Conservation (phyloP, 108 stramenopile species). For the Cyclotella baltica region DNA sequence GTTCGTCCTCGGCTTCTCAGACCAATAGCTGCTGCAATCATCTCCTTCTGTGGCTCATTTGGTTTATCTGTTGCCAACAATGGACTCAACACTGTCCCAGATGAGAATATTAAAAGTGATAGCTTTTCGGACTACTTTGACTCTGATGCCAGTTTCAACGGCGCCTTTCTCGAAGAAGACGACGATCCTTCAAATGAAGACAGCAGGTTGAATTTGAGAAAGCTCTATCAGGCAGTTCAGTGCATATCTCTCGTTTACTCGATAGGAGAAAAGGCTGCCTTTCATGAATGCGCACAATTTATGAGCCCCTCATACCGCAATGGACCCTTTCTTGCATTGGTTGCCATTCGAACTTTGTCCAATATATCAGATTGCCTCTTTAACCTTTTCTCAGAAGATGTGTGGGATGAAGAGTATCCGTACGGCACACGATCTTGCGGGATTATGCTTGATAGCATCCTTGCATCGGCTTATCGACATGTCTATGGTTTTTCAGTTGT, state of each 20-base stretch:
- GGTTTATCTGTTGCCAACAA: conserved; percentile 27
- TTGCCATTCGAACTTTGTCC: conserved; percentile 66
- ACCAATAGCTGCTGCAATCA: conserved; percentile 63
- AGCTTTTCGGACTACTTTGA: conserved; percentile 71
- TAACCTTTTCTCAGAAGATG: conserved; percentile 51
- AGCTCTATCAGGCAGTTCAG: conserved; percentile 73
- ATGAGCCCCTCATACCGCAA: conserved; percentile 21
- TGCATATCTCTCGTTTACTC: conserved; percentile 61
- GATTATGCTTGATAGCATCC: conserved; percentile 59
- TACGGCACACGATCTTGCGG: conserved; percentile 65
- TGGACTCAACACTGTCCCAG: not conserved
- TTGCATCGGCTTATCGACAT: conserved; percentile 68
- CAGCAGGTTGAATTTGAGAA: conserved; percentile 44
- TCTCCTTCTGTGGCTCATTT: conserved; percentile 74
- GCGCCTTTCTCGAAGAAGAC: conserved; percentile 45
- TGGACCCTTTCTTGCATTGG: conserved; percentile 79
- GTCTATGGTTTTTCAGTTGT: conserved; percentile 73
- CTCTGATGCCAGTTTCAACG: conserved; percentile 77
- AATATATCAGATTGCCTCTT: conserved; percentile 72
- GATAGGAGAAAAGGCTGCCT: conserved; percentile 56
- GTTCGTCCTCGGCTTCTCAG: conserved; percentile 47
- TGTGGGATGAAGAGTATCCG: conserved; percentile 72
- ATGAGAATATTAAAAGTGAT: conserved; percentile 2
- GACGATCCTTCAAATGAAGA: conserved; percentile 21
- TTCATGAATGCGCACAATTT: conserved; percentile 21